Evolutionary conservation across 257 asterid species (phyloP), one percentile per base, ranked within the genome.

Genomic region (Nicotiana obtusifolia): DNA sequence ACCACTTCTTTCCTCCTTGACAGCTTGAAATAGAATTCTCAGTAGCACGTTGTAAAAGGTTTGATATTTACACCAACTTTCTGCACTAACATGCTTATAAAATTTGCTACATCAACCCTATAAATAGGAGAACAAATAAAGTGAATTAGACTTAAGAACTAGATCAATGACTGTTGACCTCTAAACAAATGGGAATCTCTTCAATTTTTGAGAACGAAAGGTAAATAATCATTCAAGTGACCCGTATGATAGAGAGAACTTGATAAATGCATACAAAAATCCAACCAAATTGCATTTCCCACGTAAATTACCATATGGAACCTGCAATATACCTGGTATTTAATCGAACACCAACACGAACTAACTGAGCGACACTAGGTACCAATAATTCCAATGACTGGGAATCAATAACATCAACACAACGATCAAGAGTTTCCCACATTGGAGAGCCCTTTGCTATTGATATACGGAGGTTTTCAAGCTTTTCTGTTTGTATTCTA

Each of bases 371-470:
- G 81, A 94, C 92, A 81, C 98, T 98, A 80, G 99, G 98, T 82
- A 95, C 91, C 90, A 95, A 86, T 79, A 86, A 83, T 73, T 94
- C 99, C 28, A 95, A 90, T 24, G 98, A 93, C 62, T 80, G 88
- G 78, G 93, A 87, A 91, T 95, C 99, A 66, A 92, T 91, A 19
- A 91, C 93, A 81, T 94, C 98, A 66, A 95, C 90, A 87, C 99
- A 95, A 84, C 95, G 84, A 77, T 95, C 98, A 85, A 95, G 97
- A 87, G 97, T 92, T 92, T 92, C 98, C 99, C 99, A 95, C 99
- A 95, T 95, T 80, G 97, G 97, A 84, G 99, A 95, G 79, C 98
- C 92, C 86, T 84, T 92, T 82, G 99, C 97, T 13, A 94, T 94
- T 80, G 99, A 95, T 80, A 95, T 91, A 56, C 98, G 91, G 89